phyloP scores from a whole-genome alignment of 768 basidiomycete species.

The Floccularia luteovirens region DNA sequence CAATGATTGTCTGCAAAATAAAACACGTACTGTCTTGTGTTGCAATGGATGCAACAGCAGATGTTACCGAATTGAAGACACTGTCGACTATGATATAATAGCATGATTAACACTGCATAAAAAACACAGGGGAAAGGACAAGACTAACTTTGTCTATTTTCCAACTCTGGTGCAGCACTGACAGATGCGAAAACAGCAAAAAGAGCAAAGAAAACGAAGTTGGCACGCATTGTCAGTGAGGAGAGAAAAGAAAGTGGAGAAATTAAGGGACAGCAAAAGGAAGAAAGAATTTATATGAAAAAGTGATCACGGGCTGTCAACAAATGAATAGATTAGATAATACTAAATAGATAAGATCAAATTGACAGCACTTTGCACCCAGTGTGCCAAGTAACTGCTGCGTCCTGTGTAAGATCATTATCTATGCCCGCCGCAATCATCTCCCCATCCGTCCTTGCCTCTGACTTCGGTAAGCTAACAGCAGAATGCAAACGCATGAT shows the following conservation, averaged over 20 bases:
- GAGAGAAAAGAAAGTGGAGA: conserved; percentile 10
- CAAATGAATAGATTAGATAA: too few species aligned
- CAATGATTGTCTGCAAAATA: not conserved
- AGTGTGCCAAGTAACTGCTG: too few species aligned
- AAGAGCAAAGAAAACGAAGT: conserved; percentile 24
- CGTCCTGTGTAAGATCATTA: too few species aligned
- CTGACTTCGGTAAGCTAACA: conserved; percentile 91
- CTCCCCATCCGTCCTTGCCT: conserved; percentile 94
- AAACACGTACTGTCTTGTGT: conserved; percentile 19
- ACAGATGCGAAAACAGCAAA: conserved; percentile 23
- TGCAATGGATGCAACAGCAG: conserved; percentile 20
- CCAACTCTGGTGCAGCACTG: conserved; percentile 19
- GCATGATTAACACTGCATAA: conserved; percentile 5
- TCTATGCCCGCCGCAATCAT: conserved; percentile 89
- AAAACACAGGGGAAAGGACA: not conserved
- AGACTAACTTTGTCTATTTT: conserved; percentile 37
- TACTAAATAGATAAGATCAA: too few species aligned
- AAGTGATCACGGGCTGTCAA: too few species aligned
- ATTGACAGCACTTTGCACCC: too few species aligned
- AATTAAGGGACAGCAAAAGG: conserved; percentile 4
- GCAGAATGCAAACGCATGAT: conserved; percentile 98
- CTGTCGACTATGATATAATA: conserved; percentile 22
- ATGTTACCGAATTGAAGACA: conserved; percentile 28
- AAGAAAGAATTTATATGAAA: not conserved
- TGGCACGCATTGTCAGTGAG: conserved; percentile 29